phyloP scores from a whole-genome alignment of 305 asterid species.

The Ilex paraguariensis region DNA sequence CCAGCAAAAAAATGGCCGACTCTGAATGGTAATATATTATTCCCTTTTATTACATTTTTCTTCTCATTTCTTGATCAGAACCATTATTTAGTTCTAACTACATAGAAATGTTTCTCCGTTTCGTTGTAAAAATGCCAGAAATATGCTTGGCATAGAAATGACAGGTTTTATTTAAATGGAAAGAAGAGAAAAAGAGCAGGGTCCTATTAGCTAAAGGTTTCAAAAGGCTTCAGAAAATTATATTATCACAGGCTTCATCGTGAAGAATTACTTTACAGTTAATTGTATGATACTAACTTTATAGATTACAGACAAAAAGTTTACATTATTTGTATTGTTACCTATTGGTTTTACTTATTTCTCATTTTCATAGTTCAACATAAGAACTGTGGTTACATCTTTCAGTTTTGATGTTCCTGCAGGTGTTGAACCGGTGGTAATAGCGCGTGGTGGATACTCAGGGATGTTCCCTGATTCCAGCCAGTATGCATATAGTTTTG shows the following conservation, averaged over 20 bases:
- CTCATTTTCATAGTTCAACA: neutral
- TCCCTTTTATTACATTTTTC: neutral
- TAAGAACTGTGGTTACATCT: neutral
- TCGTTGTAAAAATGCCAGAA: too few species aligned
- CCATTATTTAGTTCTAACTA: neutral
- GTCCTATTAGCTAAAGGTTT: too few species aligned
- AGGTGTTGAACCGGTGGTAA: conserved; percentile 55
- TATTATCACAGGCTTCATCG: neutral
- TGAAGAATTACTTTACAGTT: neutral
- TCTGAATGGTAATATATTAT: conserved; percentile 1
- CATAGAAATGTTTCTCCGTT: too few species aligned
- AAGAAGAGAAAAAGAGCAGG: too few species aligned
- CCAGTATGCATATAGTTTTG: conserved; percentile 25
- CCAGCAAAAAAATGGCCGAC: conserved; percentile 3
- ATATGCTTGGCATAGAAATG: too few species aligned
- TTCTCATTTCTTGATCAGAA: neutral
- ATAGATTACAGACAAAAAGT: too few species aligned
- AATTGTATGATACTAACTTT: too few species aligned
- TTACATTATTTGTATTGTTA: too few species aligned
- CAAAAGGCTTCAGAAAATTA: neutral
- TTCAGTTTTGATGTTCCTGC: conserved; percentile 1
- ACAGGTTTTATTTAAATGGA: too few species aligned
- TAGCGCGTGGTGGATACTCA: conserved; percentile 69
- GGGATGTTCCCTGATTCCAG: conserved; percentile 65
- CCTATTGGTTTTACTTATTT: too few species aligned